phyloP scores from a whole-genome alignment of 495 filamentous ascomycete genomes.

The Penicillium parvum region DNA sequence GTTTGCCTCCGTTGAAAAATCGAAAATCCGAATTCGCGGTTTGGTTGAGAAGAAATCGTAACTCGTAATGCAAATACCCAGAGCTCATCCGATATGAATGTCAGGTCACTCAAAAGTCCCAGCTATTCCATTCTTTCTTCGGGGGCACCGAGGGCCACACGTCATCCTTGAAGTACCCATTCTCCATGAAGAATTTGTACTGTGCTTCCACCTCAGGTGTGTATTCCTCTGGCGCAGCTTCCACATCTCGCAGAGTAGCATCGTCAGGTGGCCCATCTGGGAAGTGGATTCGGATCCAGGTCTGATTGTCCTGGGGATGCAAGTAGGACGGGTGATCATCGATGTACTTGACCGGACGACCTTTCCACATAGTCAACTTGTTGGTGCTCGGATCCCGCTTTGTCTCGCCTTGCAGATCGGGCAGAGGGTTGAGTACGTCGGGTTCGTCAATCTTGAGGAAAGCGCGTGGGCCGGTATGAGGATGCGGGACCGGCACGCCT shows the following conservation, averaged over 20 bases:
- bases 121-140: conserved; percentile 66
- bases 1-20: no score
- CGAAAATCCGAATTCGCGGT: no score
- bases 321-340: conserved; percentile 48
- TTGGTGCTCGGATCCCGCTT: conserved; percentile 33
- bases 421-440: conserved; percentile 34
- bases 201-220: conserved; percentile 48
- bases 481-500: conserved; percentile 11
- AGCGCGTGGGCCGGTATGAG: conserved; percentile 28
- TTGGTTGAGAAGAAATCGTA: no score
- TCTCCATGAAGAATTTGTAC: conserved; percentile 56
- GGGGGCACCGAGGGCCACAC: conserved; percentile 68
- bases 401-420: conserved; percentile 35
- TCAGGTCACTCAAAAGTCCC: conserved; percentile 52
- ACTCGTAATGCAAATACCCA: no score
- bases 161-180: conserved; percentile 59
- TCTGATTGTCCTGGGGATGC: conserved; percentile 43
- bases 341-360: conserved; percentile 50
- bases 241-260: conserved; percentile 34
- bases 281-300: conserved; percentile 59
- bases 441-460: conserved; percentile 28
- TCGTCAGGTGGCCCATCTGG: conserved; percentile 63
- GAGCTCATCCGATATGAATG: no score
- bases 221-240: conserved; percentile 37
- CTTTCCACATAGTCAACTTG: conserved; percentile 48